Conservation (phyloP, 495 filamentous ascomycete species). For the Rostrohypoxylon terebratum region DNA sequence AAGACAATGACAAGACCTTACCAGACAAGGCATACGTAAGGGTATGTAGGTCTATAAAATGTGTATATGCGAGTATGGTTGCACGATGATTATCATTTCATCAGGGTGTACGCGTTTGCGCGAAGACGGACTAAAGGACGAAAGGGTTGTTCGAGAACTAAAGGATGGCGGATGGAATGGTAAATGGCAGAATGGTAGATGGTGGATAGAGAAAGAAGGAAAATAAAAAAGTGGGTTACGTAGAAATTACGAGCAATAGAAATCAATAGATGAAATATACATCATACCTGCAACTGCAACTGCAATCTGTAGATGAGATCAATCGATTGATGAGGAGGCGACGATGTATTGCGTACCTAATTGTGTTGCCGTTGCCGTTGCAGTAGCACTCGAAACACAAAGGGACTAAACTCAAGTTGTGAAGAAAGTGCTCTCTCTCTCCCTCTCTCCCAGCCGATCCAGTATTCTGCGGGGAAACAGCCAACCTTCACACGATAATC, state of each 20-base stretch:
- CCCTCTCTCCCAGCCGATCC: conserved; percentile 19
- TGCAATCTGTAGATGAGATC: conserved; percentile 1
- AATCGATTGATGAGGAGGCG: conserved; percentile 10
- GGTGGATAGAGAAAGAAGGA: not conserved
- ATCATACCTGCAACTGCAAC: not conserved
- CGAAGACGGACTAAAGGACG: conserved; percentile 25
- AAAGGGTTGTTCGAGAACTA: conserved; percentile 11
- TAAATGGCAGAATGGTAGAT: not conserved
- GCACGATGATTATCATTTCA: conserved; percentile 39
- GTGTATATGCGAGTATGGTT: conserved; percentile 37
- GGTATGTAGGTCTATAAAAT: conserved; percentile 33
- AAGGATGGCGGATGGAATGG: not conserved
- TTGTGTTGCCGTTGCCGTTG: not conserved
- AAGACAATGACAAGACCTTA: conserved; percentile 18
- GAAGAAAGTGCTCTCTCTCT: not conserved
- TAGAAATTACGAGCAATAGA: conserved; percentile 8
- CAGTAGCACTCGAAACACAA: conserved; percentile 21
- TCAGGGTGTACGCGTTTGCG: conserved; percentile 32
- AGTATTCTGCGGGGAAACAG: conserved; percentile 43
- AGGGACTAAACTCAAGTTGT: conserved; percentile 6
- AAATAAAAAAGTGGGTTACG: conserved; percentile 21
- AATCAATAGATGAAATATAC: conserved; percentile 2
- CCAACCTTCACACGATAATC: conserved; percentile 43
- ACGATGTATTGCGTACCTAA: conserved; percentile 18
- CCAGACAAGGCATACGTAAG: conserved; percentile 36